Percentiles rank a stretch among this genome's conserved stretches.
phyloP scores from a whole-genome alignment of 1,139 yeast genomes.

The Suhomyces bribrorum region DNA sequence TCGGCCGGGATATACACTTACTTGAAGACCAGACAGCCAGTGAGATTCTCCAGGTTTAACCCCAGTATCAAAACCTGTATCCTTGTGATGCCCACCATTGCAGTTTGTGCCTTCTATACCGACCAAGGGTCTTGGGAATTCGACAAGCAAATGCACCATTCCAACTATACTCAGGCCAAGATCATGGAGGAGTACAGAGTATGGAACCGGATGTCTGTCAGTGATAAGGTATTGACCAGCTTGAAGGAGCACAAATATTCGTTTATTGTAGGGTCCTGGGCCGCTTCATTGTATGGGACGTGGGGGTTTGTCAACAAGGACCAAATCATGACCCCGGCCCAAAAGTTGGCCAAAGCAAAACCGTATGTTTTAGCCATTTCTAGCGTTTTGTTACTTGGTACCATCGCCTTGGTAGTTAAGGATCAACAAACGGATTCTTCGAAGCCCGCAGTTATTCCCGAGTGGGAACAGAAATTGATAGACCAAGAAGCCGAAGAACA shows the following conservation, averaged over 20 bases:
- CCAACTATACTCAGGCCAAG: conserved; percentile 29
- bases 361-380: conserved; percentile 89
- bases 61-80: conserved; percentile 44
- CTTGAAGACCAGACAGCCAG: conserved; percentile 38
- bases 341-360: conserved; percentile 89
- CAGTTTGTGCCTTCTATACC: conserved; percentile 44
- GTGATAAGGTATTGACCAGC: conserved; percentile 36
- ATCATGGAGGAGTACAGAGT: conserved; percentile 23
- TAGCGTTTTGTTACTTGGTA: conserved; percentile 60
- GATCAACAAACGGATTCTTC: conserved; percentile 52
- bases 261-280: conserved; percentile 80
- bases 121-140: conserved; percentile 53
- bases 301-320: conserved; percentile 78
- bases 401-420: conserved; percentile 62
- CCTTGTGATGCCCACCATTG: conserved; percentile 44
- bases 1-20: conserved; percentile 38
- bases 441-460: conserved; percentile 41
- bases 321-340: conserved; percentile 73
- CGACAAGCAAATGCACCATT: conserved; percentile 41
- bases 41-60: conserved; percentile 36
- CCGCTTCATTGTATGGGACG: conserved; percentile 79
- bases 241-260: conserved; percentile 67
- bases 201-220: conserved; percentile 21
- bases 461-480: conserved; percentile 36
- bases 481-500: conserved; percentile 29